Evolutionary conservation across 176 grass and related monocot genomes (phyloP).

Genomic region (Aegilops longissima): DNA sequence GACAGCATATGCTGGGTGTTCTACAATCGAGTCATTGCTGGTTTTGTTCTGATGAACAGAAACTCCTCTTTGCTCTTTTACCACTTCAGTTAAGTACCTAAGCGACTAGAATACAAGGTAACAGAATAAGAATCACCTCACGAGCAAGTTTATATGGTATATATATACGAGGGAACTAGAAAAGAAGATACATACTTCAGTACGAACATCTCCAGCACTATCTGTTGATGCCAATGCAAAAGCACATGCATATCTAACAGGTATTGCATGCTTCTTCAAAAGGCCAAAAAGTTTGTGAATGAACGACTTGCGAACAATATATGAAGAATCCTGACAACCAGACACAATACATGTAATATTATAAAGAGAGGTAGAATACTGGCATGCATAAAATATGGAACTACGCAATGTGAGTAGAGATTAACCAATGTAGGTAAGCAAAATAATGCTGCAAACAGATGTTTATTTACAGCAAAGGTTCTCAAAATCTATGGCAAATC

Average conservation of each 20-base stretch:
- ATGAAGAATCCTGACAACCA: slow-evolving; percentile 72
- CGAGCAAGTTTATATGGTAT: neutral
- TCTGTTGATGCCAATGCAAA: slow-evolving; percentile 83
- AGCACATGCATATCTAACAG: slow-evolving; percentile 85
- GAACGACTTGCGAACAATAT: slow-evolving; percentile 69
- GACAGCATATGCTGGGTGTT: slow-evolving; percentile 78
- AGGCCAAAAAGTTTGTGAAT: slow-evolving; percentile 70
- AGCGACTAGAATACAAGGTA: slow-evolving; percentile 42
- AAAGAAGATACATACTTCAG: slow-evolving; percentile 59
- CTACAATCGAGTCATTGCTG: slow-evolving; percentile 48
- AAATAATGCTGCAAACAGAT: slow-evolving; percentile 21
- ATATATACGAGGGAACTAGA: slow-evolving; percentile 14
- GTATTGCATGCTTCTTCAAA: slow-evolving; percentile 63
- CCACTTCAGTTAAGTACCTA: slow-evolving; percentile 68
- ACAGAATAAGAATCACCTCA: slow-evolving; percentile 28
- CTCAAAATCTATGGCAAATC: slow-evolving; percentile 26
- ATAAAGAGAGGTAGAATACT: slow-evolving; percentile 23
- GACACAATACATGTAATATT: neutral
- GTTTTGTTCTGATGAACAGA: slow-evolving; percentile 40
- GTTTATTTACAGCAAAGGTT: neutral
- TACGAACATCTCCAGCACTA: slow-evolving; percentile 62
- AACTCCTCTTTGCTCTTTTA: slow-evolving; percentile 59
- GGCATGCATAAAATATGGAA: slow-evolving; percentile 22
- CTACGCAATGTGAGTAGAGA: slow-evolving; percentile 2
- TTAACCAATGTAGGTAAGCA: slow-evolving; percentile 5